A percentile compares a stretch with the other conserved stretches of the same genome.
phyloP scores from a whole-genome alignment of 805 yeast genomes.

The Candida lessepsii region DNA sequence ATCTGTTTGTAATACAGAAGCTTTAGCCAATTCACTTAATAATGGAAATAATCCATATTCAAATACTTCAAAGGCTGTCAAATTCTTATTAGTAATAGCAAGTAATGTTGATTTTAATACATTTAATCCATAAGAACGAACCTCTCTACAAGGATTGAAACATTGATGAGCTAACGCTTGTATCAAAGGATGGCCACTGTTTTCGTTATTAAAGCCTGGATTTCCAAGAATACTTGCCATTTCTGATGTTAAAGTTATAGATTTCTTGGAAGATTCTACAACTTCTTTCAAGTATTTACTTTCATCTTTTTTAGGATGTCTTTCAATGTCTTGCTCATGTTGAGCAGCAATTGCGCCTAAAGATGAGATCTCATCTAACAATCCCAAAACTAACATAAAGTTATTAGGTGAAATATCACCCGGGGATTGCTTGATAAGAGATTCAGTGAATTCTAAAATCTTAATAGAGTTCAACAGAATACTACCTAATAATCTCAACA shows the following conservation, averaged over 20 bases:
- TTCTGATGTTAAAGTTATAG: constrained; percentile 59
- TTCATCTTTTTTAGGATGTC: constrained; percentile 9
- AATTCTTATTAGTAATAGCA: constrained; percentile 33
- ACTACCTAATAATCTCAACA: constrained; percentile 49
- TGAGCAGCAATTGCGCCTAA: constrained; percentile 78
- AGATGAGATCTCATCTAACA: constrained; percentile 76
- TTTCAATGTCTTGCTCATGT: constrained; percentile 64
- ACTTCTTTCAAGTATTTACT: constrained; percentile 41
- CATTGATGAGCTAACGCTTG: constrained; percentile 90
- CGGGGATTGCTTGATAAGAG: constrained; percentile 32
- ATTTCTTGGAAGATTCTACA: constrained; percentile 57
- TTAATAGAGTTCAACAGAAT: constrained; percentile 39
- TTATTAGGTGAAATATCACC: constrained; percentile 45
- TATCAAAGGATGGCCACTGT: constrained; percentile 56
- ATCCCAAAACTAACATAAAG: constrained; percentile 65
- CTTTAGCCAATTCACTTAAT: constrained; percentile 61
- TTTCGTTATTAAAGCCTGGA: constrained; percentile 29
- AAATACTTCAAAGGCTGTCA: constrained; percentile 56
- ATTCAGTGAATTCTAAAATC: constrained; percentile 49
- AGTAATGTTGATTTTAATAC: constrained; percentile 55
- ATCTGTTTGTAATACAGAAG: constrained; percentile 60
- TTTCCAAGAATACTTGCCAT: constrained; percentile 39
- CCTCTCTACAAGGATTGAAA: constrained; percentile 79
- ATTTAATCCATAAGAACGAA: constrained; percentile 64
- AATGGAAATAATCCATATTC: constrained; percentile 77